Percentiles rank a stretch among this genome's conserved stretches.
Evolutionary conservation across 1,284 basidiomycete species (phyloP).

Genomic region (Ustilago bromivora): DNA sequence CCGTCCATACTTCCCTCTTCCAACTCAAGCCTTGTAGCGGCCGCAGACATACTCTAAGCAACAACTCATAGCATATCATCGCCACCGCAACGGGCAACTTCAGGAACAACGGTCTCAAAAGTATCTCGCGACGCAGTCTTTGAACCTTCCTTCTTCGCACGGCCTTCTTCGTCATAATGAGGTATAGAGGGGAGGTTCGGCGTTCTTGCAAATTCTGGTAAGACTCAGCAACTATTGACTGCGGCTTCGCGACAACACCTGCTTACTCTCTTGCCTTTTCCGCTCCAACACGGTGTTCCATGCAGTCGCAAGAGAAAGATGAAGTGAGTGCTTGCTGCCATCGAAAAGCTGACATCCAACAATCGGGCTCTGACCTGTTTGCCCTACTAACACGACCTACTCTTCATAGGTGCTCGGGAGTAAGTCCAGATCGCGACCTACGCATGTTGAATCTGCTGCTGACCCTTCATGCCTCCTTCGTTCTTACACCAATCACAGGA

Average conservation of each 20-base stretch:
- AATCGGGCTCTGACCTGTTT: too few relatives aligned
- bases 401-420: slow-evolving; percentile 31
- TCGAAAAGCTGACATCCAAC: not conserved
- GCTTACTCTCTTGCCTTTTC: not conserved
- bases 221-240: not conserved
- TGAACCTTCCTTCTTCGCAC: not conserved
- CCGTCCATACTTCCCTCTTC: not conserved
- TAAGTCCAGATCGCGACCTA: slow-evolving; percentile 2
- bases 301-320: slow-evolving; percentile 44
- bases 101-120: not conserved
- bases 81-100: not conserved
- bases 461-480: not conserved
- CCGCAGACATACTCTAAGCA: not conserved
- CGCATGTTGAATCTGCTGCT: not conserved
- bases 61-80: not conserved
- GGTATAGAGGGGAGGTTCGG: not conserved
- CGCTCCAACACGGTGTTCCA: not conserved
- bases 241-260: not conserved
- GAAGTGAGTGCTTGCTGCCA: slow-evolving; percentile 18
- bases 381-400: too few relatives aligned
- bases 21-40: not conserved
- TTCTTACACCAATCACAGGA: not conserved
- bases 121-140: not conserved
- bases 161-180: not conserved
- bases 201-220: slow-evolving; percentile 17